Conservation (phyloP, 495 filamentous ascomycete species). For the Annulohypoxylon nitens region DNA sequence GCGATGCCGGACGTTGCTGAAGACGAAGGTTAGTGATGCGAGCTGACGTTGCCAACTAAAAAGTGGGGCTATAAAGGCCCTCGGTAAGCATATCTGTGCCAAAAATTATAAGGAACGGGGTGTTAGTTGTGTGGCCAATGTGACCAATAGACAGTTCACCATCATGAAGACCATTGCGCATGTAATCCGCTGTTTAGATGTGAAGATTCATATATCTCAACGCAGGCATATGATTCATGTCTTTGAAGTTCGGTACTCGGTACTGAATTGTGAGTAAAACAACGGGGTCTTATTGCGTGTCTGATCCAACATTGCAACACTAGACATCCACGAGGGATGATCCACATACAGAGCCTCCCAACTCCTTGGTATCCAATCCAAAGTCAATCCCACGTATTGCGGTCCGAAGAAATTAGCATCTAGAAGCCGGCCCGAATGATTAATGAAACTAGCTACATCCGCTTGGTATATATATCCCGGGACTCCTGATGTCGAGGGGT, state of each 20-base stretch:
- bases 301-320: neutral
- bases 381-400: neutral
- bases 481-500: neutral
- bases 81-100: neutral
- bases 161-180: neutral
- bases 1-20: neutral
- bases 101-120: no score
- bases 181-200: neutral
- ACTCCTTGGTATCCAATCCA: slow-evolving; percentile 9
- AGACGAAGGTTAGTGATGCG: neutral
- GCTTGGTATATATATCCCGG: neutral
- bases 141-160: neutral
- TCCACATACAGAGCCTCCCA: slow-evolving; percentile 8
- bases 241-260: neutral
- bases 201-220: neutral
- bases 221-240: neutral
- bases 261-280: neutral
- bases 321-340: neutral
- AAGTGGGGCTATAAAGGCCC: neutral
- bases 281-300: neutral
- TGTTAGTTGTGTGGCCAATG: neutral
- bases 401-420: neutral
- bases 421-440: slow-evolving; percentile 14
- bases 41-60: slow-evolving; percentile 7
- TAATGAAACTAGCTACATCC: neutral